A percentile compares a stretch with the other conserved stretches of the same genome.
Conservation (phyloP, 371 early-diverging fungal species). For the Mucor plumbeus region DNA sequence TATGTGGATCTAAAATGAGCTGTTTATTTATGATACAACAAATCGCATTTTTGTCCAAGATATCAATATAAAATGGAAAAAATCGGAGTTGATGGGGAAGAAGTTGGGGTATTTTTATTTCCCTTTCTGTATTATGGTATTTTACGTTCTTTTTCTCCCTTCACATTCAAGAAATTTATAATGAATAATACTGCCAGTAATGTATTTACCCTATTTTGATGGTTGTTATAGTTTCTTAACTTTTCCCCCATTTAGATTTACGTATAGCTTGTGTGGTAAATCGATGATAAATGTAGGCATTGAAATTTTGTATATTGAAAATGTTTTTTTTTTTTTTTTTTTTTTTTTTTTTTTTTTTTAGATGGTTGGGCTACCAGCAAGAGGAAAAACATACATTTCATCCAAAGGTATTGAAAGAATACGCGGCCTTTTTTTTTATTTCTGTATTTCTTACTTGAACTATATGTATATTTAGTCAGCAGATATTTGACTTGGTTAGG, state of each 20-base stretch:
- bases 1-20: neutral
- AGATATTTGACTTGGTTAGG: conserved; percentile 96
- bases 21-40: neutral
- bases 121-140: neutral
- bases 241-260: conserved; percentile 22
- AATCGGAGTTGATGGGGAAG: neutral
- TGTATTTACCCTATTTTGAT: neutral
- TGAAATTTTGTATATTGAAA: neutral
- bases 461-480: conserved; percentile 61
- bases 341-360: conserved; percentile 21
- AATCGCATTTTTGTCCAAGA: neutral
- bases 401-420: conserved; percentile 82
- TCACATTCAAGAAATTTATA: neutral
- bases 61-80: too few species aligned
- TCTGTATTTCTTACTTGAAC: neutral
- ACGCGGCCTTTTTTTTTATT: too few species aligned
- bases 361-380: conserved; percentile 90
- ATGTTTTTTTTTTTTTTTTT: too few species aligned
- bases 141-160: neutral
- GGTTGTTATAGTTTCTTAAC: neutral
- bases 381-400: conserved; percentile 90
- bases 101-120: neutral
- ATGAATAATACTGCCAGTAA: neutral
- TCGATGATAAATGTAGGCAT: neutral
- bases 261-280: conserved; percentile 47